Base-by-base conservation (phyloP, 176 grass and related monocot genomes). In the Rhynchospora breviuscula region DNA sequence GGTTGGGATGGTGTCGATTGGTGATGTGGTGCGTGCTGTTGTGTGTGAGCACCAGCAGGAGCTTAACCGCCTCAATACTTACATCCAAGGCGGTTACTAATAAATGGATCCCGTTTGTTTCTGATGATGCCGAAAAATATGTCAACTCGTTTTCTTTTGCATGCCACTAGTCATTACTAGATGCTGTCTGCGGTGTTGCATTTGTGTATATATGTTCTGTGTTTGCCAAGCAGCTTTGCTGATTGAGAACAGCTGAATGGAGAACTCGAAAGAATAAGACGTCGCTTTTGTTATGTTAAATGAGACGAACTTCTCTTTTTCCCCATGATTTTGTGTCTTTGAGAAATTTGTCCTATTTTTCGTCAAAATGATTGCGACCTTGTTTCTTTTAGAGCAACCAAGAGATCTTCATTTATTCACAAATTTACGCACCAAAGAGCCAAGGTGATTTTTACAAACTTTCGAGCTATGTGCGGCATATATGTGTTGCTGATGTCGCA, bases 1-100 rank as follows among this genome's bases (percentile, higher is more conserved):
- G 93, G 1, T 95, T 22, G 93, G 97, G 80, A 99, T 99, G 97
- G 97, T 99, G n/a, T 99, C 97, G 49, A 95, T 99, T 5, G 97
- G 97, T 0, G 97, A 99, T 52, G 90, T 96, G 10, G 97, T 99
- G 59, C 91, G 93, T 3, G 88, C 97, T 0, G 97, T 99, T 84
- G 97, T 99, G 22, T 79, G 14, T 15, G 97, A 99, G 89, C 93
- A 99, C 81, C 83, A 88, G 48, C 89, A 95, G 89, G 93, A 99
- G 78, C 93, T 99, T 81, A 88, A 83, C 89, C 93, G 93, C 86
- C 97, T 99, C 54, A 99, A 92, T 31, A 88, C 90, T 79, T 99
- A 79, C 83, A 95, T 99, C 69, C 97, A 96, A 88, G 97, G 96
- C 2, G 91, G 97, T 19, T 99, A 99, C 88, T 99, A 95, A 46